Evolutionary conservation across 78 protist genomes (phyloP), one percentile per base, ranked within the genome.

Genomic region (Isochrysis galbana): DNA sequence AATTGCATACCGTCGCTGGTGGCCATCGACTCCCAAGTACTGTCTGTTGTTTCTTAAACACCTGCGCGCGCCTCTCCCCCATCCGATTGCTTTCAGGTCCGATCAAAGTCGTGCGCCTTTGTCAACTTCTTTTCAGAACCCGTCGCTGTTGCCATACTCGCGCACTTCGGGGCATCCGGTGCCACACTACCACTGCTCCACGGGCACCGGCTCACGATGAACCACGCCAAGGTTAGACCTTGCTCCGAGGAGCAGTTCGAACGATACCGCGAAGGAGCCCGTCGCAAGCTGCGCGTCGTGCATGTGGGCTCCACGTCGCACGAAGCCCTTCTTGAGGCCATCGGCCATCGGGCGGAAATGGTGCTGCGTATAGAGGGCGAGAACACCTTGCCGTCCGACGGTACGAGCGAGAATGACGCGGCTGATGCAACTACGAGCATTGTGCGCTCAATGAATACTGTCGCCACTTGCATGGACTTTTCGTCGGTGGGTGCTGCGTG

Each of bases 221-320:
- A 70, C 41, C 36, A 34, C 41, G 80, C 80, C 39, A 70, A 70
- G 41, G 80, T 41, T 36, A 36, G 80, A 36, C 39, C 80, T 5
- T 17, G 39, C 42, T 14, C 41, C 42, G 36, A 3, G 39, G 80
- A 34, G 41, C 42, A 70, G 41, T 23, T 29, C 39, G 80, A 70
- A 21, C 34, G 36, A 41, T 19, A 19, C 41, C 44, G 1, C 44
- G 42, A 21, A 2, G 80, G 80, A 5, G 80, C 80, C 25, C 80
- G 80, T 36, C 80, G 80, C 80, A 70, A 70, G 80, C 80, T 70
- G 80, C 80, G 80, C 80, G 39, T 70, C 61, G 29, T n/a, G n/a
- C n/a, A n/a, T n/a, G n/a, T n/a, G n/a, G n/a, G n/a, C n/a, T n/a
- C n/a, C n/a, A n/a, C n/a, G n/a, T n/a, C n/a, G n/a, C n/a, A n/a